These are phyloP conservation scores for Leishmania mexicana DNA, from an alignment of 208 protist genomes.

Conservation along the genomic window DNA sequence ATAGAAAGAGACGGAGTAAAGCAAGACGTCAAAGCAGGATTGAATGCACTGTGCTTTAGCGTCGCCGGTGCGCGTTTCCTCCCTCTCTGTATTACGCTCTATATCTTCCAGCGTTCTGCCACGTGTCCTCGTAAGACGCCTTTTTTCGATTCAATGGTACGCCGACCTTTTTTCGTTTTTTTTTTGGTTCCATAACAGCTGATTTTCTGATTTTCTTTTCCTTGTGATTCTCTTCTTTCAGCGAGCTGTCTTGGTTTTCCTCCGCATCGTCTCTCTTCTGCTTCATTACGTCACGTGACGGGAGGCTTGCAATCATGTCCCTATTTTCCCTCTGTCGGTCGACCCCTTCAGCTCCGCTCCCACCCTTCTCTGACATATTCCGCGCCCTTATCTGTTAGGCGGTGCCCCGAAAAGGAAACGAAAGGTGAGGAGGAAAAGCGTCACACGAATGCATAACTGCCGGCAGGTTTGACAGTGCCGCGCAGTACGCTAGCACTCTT, in stretches of 20 bases:
- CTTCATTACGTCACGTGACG: not conserved
- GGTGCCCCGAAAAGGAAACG: not conserved
- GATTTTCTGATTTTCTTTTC: slow-evolving; percentile 10
- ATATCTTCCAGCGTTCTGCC: slow-evolving; percentile 20
- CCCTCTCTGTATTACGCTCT: not conserved
- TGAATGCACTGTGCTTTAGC: not conserved
- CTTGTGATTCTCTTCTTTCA: not conserved
- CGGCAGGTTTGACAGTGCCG: not conserved
- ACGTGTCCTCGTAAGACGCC: not conserved
- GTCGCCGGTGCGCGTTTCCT: not conserved
- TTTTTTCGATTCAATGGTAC: not conserved
- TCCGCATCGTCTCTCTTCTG: not conserved
- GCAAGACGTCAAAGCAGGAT: not conserved
- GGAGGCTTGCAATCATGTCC: not conserved
- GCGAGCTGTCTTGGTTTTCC: not conserved
- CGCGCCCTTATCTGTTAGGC: not conserved
- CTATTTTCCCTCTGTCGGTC: not conserved
- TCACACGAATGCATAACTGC: not conserved
- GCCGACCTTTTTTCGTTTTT: not conserved
- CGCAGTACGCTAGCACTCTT: not conserved
- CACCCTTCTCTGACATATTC: not conserved
- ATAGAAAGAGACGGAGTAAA: not conserved
- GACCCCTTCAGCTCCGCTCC: not conserved
- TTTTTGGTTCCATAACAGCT: not conserved
- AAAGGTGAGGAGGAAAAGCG: not conserved